A percentile compares a stretch with the other conserved stretches of the same genome.
These are phyloP conservation scores for Populus trichocarpa DNA, from an alignment of 441 rosid species.

Conservation along the genomic window DNA sequence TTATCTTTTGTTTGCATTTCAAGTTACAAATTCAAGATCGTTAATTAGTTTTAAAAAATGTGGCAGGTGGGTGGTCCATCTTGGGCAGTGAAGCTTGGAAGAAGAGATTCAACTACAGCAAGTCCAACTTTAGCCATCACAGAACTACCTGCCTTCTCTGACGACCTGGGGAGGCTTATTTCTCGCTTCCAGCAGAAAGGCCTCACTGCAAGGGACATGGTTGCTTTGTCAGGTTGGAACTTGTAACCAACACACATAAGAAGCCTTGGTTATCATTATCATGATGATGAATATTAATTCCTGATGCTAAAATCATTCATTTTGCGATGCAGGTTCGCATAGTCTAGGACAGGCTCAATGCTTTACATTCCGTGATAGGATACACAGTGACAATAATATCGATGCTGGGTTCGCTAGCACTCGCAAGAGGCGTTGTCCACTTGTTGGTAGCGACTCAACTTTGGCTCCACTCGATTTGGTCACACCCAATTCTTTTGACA, in stretches of 20 bases:
- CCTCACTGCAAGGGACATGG: constrained; percentile 47
- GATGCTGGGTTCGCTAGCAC: constrained; percentile 49
- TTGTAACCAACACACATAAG: no score
- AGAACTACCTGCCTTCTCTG: constrained; percentile 39
- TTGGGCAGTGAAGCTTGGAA: constrained; percentile 49
- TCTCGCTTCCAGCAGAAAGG: constrained; percentile 35
- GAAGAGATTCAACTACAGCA: constrained; percentile 55
- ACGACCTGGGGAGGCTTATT: neutral
- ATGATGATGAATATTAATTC: no score
- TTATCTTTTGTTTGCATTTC: neutral
- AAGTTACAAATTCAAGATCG: neutral
- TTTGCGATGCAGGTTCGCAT: constrained; percentile 34
- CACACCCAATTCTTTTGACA: constrained; percentile 55
- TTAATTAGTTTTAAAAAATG: neutral
- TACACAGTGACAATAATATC: constrained; percentile 42
- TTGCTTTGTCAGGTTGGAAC: constrained; percentile 35
- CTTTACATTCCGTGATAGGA: constrained; percentile 39
- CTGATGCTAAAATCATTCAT: neutral
- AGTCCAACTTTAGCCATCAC: constrained; percentile 25
- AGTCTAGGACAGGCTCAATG: constrained; percentile 58
- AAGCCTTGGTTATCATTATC: neutral
- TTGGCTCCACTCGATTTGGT: constrained; percentile 52
- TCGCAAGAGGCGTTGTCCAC: constrained; percentile 35
- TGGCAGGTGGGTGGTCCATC: constrained; percentile 41
- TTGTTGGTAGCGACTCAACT: constrained; percentile 22